phyloP scores from a whole-genome alignment of 2,329 filamentous ascomycete species.

The Mycogone perniciosa region DNA sequence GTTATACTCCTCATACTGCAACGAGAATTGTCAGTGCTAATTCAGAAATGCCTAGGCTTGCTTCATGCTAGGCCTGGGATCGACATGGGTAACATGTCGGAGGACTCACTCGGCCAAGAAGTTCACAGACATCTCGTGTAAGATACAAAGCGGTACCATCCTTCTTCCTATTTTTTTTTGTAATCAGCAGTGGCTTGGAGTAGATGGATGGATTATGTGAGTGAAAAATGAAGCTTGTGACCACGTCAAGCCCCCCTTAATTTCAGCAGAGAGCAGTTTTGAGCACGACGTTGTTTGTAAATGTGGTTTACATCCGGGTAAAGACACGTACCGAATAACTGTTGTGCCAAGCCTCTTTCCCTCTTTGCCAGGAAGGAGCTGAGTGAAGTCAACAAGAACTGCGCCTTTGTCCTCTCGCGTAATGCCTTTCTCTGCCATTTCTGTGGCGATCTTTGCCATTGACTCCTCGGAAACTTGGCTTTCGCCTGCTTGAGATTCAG shows the following conservation, averaged over 20 bases:
- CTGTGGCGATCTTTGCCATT: constrained; percentile 58
- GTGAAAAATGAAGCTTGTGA: too few species aligned
- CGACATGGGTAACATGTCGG: background rate
- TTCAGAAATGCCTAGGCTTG: background rate
- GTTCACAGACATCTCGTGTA: constrained; percentile 70
- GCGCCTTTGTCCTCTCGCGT: constrained; percentile 67
- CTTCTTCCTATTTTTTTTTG: constrained; percentile 41
- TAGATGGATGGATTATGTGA: too few species aligned
- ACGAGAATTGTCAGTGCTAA: background rate
- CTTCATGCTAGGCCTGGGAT: background rate
- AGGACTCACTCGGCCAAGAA: constrained; percentile 51
- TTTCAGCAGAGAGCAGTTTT: background rate
- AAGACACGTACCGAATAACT: constrained; percentile 48
- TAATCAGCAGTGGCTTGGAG: too few species aligned
- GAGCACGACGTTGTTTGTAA: background rate
- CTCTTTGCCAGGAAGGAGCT: constrained; percentile 58
- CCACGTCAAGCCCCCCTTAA: too few species aligned
- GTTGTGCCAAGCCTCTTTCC: constrained; percentile 65
- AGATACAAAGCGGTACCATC: constrained; percentile 73
- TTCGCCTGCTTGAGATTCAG: constrained; percentile 51
- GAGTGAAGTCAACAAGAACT: constrained; percentile 64
- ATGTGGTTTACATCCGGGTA: background rate
- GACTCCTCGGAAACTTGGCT: constrained; percentile 61
- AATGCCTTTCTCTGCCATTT: constrained; percentile 58
- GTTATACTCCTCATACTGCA: constrained; percentile 46